Conservation (phyloP, 1,284 basidiomycete species). For the Puccinia coronata region DNA sequence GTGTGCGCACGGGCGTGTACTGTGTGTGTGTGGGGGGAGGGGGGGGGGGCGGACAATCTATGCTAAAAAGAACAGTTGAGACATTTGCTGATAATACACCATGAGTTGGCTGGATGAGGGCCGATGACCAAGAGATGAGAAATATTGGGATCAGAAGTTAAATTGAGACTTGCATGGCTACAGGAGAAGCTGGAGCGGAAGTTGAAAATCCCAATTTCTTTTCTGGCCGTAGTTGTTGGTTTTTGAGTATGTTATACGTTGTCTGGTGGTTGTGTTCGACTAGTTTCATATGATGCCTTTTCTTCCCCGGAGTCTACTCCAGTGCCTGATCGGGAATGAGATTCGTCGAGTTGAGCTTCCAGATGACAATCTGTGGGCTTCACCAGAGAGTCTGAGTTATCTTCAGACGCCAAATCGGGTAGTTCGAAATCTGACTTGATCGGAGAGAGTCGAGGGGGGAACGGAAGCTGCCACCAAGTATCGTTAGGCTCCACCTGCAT, state of each 20-base stretch:
- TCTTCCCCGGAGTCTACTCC: not conserved
- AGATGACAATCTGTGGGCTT: too few relatives aligned
- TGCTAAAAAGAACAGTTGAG: too few relatives aligned
- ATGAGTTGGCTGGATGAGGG: not conserved
- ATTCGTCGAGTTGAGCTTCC: not conserved
- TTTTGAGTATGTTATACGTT: too few relatives aligned
- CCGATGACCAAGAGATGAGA: too few relatives aligned
- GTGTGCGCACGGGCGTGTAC: too few relatives aligned
- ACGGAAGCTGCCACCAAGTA: conserved; percentile 24
- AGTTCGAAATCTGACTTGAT: not conserved
- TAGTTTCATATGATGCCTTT: too few relatives aligned
- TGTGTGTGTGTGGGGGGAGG: too few relatives aligned
- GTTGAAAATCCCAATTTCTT: not conserved
- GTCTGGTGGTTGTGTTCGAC: too few relatives aligned
- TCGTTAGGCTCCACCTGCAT: conserved; percentile 7
- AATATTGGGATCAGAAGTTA: too few relatives aligned
- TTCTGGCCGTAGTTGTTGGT: not conserved
- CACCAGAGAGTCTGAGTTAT: too few relatives aligned
- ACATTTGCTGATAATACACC: not conserved
- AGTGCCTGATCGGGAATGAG: not conserved
- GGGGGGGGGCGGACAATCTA: too few relatives aligned
- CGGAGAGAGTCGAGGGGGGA: conserved; percentile 3
- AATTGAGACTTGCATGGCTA: too few relatives aligned
- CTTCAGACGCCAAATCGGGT: not conserved
- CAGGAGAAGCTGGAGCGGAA: not conserved